Evolutionary conservation across 2,329 filamentous ascomycete species (phyloP), one percentile per base, ranked within the genome.

Genomic region (Aspergillus quadricinctus): DNA sequence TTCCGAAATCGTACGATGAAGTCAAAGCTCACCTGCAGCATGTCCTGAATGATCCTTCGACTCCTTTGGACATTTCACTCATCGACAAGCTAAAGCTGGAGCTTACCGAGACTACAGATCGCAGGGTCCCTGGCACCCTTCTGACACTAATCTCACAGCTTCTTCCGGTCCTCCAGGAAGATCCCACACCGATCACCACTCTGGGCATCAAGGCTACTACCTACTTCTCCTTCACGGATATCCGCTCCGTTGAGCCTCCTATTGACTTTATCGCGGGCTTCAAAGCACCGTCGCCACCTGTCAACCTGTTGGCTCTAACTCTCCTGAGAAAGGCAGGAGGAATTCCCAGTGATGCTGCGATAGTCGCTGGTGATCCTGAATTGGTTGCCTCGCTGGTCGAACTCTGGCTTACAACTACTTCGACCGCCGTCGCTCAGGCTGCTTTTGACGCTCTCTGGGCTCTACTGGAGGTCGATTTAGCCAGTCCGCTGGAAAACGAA

Each of bases 201-300:
- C 77, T 87, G 28, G 77, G 81, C 21, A 75, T 77, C 52, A 79
- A 78, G 57, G 73, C 82, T 6, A 71, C 80, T 9, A 69, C 69
- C 8, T 80, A 80, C 19, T 80, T 76, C 65, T 78, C 68, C 55
- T 83, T 82, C 63, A 69, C 75, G 35, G 76, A 81, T 53, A 69
- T 83, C 31, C 78, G 78, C 43, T 66, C 76, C 5, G 66, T 81
- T 45, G 70, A 80, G 11, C 77, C 78, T 40, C 71, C 78, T 2
- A 72, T 84, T 40, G 75, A 85, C 53, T 81, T 86, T 55, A 73
- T 80, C 51, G 77, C 79, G 40, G 85, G 83, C 3, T 77, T 88
- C 43, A 71, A 69, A 53, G 74, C 77, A 56, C 79, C 72, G 49
- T 81, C 60, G 64, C 76, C 63, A 70, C 79, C 82, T 0, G 80